Conservation (phyloP, 2,329 filamentous ascomycete genomes). For the Proliferodiscus dingleyae region DNA sequence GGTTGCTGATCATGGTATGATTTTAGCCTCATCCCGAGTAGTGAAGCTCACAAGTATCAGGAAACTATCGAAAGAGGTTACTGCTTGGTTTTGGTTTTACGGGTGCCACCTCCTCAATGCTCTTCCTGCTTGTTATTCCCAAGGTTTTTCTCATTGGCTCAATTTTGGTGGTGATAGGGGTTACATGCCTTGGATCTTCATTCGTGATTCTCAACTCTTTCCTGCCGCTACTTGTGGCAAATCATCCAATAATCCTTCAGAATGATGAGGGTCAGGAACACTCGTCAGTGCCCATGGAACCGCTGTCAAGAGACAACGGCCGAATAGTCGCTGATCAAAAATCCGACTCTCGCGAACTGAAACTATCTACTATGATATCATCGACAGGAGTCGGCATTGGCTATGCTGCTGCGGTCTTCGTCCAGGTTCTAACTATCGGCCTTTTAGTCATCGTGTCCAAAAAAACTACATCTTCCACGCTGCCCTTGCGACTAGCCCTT, state of each 20-base stretch:
- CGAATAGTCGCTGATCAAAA: slow-evolving; percentile 34
- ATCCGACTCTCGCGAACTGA: slow-evolving; percentile 62
- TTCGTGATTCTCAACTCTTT: slow-evolving; percentile 96
- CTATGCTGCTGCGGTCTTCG: slow-evolving; percentile 77
- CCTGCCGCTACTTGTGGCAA: slow-evolving; percentile 79
- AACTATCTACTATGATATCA: slow-evolving; percentile 82
- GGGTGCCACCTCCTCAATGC: slow-evolving; percentile 80
- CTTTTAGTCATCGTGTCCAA: slow-evolving; percentile 55
- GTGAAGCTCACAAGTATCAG: slow-evolving; percentile 13
- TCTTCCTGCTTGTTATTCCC: slow-evolving; percentile 74
- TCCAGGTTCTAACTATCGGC: slow-evolving; percentile 76
- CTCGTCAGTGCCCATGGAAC: slow-evolving; percentile 14
- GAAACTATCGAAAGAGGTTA: slow-evolving; percentile 77
- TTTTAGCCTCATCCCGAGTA: background rate
- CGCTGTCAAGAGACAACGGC: slow-evolving; percentile 7
- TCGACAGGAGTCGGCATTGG: slow-evolving; percentile 90
- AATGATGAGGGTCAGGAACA: background rate
- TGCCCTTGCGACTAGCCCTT: slow-evolving; percentile 78
- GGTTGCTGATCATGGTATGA: slow-evolving; percentile 78
- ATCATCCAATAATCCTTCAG: slow-evolving; percentile 57
- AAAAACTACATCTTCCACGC: slow-evolving; percentile 61
- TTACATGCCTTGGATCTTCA: slow-evolving; percentile 88
- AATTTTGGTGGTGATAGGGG: slow-evolving; percentile 79
- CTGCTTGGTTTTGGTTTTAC: slow-evolving; percentile 76
- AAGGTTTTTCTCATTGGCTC: slow-evolving; percentile 74